Base-by-base conservation (phyloP, 805 yeast species). In the Ogataea zsoltii region DNA sequence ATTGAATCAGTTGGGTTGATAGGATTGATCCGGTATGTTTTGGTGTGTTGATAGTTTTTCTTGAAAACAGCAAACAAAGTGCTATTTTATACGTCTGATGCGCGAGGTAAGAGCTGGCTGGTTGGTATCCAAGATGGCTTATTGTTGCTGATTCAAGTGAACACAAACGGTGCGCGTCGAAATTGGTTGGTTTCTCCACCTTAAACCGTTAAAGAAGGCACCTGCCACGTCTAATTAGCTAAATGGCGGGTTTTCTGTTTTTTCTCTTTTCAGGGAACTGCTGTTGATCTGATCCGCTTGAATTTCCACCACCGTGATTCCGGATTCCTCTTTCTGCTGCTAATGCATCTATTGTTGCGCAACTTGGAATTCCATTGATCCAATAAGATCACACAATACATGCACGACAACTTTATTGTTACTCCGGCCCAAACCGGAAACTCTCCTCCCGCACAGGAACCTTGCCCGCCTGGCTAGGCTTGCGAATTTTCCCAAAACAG, bases 191-290 rank as follows among this genome's bases (percentile, higher is more conserved):
- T 19, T 38, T 30, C 4, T 17, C 25, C 25, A 21, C 7, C 25
- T 21, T 6, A 21, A 21, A 21, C 25, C 25, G 25, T 21, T 21
- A 21, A 21, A 21, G 9, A 21, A 21, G 25, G 25, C 7, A 21
- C 25, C 25, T 5, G 25, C 25, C 25, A 21, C 25, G 25, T 21
- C 25, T 21, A 21, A 21, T 38, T 16, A 17, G 36, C 42, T 47
- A 37, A 38, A 45, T 49, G 55, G 55, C 55, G 50, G 49, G 55
- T 45, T 48, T 50, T 48, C 44, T 42, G 50, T 41, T 43, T 44
- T 51, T 51, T 43, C 55, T 48, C 42, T 46, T 44, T 51, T 48
- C 42, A 46, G 52, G 54, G 50, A 46, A 46, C 41, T 41, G 40
- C 43, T 41, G 38, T 44, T 48, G 50, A 41, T 51, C 51, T 51